These are phyloP conservation scores for Nakazawaea laoshanensis DNA, from an alignment of 805 yeast genomes.

Conservation along the genomic window DNA sequence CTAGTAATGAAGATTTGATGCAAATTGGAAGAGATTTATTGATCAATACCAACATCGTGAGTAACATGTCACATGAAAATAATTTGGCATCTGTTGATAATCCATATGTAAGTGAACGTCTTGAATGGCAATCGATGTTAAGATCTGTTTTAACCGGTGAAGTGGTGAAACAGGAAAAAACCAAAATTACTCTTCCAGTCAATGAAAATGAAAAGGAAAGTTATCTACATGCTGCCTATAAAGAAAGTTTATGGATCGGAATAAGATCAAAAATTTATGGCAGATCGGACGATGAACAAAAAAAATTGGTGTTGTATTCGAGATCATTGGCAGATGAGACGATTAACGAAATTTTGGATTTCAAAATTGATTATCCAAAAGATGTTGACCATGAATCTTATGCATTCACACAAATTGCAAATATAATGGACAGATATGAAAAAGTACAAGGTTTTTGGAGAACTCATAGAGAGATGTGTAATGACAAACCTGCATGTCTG, in stretches of 20 bases:
- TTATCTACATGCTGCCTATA: conserved; percentile 44
- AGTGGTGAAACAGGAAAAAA: conserved; percentile 85
- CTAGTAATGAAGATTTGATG: conserved; percentile 1
- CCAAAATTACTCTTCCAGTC: conserved; percentile 51
- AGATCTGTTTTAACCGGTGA: conserved; percentile 90
- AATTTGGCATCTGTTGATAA: conserved; percentile 7
- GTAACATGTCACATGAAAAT: conserved; percentile 4
- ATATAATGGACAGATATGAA: conserved; percentile 52
- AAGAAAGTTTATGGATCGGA: conserved; percentile 81
- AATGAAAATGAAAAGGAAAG: conserved; percentile 33
- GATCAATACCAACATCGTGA: conserved; percentile 9
- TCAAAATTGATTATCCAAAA: conserved; percentile 40
- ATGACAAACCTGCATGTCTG: conserved; percentile 66
- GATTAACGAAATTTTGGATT: conserved; percentile 58
- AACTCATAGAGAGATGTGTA: conserved; percentile 66
- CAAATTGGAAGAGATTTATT: conserved; percentile 4
- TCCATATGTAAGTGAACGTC: conserved; percentile 55
- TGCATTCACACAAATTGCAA: conserved; percentile 44
- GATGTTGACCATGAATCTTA: conserved; percentile 16
- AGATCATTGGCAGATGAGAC: conserved; percentile 67
- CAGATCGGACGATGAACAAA: conserved; percentile 73
- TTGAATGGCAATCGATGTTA: conserved; percentile 96
- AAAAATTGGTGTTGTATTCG: conserved; percentile 55
- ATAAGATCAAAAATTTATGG: conserved; percentile 76
- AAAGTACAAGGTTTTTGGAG: conserved; percentile 73